A percentile compares a stretch with the other conserved stretches of the same genome.
phyloP scores from a whole-genome alignment of 257 asterid species.

The Solanum chmielewskii region DNA sequence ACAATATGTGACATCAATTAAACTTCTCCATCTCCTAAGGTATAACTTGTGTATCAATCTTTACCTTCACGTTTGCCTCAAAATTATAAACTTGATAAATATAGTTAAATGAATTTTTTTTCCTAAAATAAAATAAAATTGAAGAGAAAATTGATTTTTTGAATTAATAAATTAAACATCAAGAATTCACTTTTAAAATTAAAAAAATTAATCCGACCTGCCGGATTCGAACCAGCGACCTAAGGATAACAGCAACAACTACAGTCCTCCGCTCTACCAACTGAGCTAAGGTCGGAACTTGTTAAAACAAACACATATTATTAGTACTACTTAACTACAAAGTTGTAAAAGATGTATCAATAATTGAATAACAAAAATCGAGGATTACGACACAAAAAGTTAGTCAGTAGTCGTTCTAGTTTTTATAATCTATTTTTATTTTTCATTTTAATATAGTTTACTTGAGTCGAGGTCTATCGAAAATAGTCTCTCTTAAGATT shows the following conservation, averaged over 20 bases:
- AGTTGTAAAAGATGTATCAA: no score
- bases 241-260: constrained; percentile 7
- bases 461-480: not conserved
- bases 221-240: constrained; percentile 45
- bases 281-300: not conserved
- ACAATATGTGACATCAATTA: not conserved
- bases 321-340: no score
- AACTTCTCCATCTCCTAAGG: not conserved
- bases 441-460: not conserved
- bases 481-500: not conserved
- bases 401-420: not conserved
- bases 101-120: not conserved
- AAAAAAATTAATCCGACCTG: constrained; percentile 12
- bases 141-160: not conserved
- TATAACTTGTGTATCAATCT: not conserved
- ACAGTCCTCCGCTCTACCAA: not conserved
- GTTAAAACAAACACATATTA: not conserved
- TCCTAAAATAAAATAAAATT: not conserved
- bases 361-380: not conserved
- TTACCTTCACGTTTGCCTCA: not conserved
- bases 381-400: not conserved
- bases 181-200: fast-evolving
- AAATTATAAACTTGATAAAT: not conserved
- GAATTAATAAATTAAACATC: not conserved
- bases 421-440: not conserved